These are phyloP conservation scores for Trichosporon sp. DNA, from an alignment of 1,284 basidiomycete species.

Conservation along the genomic window DNA sequence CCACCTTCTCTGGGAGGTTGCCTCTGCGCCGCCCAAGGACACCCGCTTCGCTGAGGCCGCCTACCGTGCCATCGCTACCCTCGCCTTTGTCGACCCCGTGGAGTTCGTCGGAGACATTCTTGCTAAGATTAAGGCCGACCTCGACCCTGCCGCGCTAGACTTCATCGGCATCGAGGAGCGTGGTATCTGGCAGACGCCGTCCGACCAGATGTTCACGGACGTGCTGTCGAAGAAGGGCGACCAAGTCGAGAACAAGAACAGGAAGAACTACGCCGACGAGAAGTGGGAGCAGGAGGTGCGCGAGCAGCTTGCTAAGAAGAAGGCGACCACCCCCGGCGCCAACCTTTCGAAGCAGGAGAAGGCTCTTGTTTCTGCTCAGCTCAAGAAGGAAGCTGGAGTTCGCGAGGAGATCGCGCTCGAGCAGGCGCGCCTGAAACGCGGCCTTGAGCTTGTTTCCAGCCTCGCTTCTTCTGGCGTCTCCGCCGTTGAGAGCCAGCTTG, in stretches of 20 bases:
- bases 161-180: conserved; percentile 72
- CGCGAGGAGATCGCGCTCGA: conserved; percentile 65
- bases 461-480: conserved; percentile 66
- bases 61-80: conserved; percentile 72
- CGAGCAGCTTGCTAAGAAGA: conserved; percentile 77
- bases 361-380: conserved; percentile 73
- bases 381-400: conserved; percentile 72
- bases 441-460: conserved; percentile 68
- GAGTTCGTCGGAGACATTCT: conserved; percentile 70
- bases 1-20: conserved; percentile 45
- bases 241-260: conserved; percentile 66
- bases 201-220: conserved; percentile 75
- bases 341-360: conserved; percentile 81
- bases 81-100: conserved; percentile 76
- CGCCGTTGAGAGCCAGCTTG: conserved; percentile 65
- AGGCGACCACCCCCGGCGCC: conserved; percentile 56
- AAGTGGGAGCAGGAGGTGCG: conserved; percentile 94
- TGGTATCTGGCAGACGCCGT: conserved; percentile 80
- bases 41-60: conserved; percentile 61
- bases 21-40: conserved; percentile 35
- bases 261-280: conserved; percentile 81
- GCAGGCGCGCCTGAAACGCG: conserved; percentile 66
- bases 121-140: conserved; percentile 66
- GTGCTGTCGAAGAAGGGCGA: conserved; percentile 68
- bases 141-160: conserved; percentile 65